Evolutionary conservation across 768 basidiomycete species (phyloP).

Genomic region (Suillus subaureus): DNA sequence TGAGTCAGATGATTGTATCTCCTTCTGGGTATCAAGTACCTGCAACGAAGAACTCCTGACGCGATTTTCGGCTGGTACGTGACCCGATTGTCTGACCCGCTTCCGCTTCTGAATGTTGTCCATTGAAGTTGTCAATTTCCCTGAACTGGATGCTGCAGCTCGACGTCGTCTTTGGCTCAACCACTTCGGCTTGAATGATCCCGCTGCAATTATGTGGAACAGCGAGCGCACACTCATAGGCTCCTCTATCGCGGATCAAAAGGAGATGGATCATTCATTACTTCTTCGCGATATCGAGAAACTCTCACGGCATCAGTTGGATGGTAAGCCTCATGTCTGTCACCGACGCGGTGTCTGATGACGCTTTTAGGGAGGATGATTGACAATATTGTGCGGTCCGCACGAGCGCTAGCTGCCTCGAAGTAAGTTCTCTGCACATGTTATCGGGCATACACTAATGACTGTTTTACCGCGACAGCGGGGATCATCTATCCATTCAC

Average conservation of each 20-base stretch:
- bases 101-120: neutral
- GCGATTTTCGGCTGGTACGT: neutral
- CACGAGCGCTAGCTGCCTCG: neutral
- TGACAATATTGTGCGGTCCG: neutral
- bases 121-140: neutral
- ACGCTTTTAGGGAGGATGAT: neutral
- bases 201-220: neutral
- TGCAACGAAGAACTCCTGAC: neutral
- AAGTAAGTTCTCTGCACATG: neutral
- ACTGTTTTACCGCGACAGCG: neutral
- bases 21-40: constrained; percentile 1
- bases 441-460: neutral
- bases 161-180: constrained; percentile 3
- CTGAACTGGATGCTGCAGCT: neutral
- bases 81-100: too few relatives aligned
- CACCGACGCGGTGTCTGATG: neutral
- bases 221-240: neutral
- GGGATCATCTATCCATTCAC: neutral
- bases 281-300: constrained; percentile 2
- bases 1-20: neutral
- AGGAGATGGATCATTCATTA: neutral
- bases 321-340: neutral
- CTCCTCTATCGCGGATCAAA: neutral
- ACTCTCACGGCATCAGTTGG: neutral
- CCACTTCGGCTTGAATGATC: neutral